Base-by-base conservation (phyloP, 352 stramenopile genomes). In the Globisporangium irregulare region DNA sequence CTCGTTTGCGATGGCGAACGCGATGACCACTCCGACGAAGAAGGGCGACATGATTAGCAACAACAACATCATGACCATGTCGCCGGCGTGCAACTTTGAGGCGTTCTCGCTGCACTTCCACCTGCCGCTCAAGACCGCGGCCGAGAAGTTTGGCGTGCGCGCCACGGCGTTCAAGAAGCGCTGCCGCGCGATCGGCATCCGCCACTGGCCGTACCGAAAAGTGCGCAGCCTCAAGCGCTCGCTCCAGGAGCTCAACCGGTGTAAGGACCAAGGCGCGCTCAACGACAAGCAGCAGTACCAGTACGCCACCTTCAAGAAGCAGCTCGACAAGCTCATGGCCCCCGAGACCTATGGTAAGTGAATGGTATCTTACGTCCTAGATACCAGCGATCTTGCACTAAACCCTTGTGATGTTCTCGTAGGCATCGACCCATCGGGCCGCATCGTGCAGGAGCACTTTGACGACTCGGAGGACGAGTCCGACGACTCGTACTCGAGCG, bases 81-180 rank as follows among this genome's bases (percentile, higher is more conserved):
- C 79, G 8, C 81, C 82, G 0, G 73, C 71, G 27, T 87, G 84
- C 75, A 92, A 86, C 73, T 92, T 92, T 50, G 77, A 88, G 55
- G 82, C 84, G 4, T 88, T 89, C 62, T 89, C 81, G 46, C 73
- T 79, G 48, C 79, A 90, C 66, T 91, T 91, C 60, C 79, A 91
- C 58, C 55, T 91, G 57, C 83, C 83, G 20, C 76, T 91, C 24
- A 91, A 91, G 67, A 73, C 76, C 14, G 83, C 83, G 10, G 83
- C 83, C 32, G 83, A 91, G 67, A 90, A 91, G 71, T 91, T 91
- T 67, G 83, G 83, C 20, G 83, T 91, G 20, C 81, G 83, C 7
- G 83, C 83, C 22, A 91, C 83, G 12, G 83, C 83, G 38, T 91
- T 91, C 76, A 90, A 92, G 73, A 92, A 92, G 65, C 75, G 81